Base-by-base conservation (phyloP, 2,329 filamentous ascomycete species). In the Fusarium torreyae region DNA sequence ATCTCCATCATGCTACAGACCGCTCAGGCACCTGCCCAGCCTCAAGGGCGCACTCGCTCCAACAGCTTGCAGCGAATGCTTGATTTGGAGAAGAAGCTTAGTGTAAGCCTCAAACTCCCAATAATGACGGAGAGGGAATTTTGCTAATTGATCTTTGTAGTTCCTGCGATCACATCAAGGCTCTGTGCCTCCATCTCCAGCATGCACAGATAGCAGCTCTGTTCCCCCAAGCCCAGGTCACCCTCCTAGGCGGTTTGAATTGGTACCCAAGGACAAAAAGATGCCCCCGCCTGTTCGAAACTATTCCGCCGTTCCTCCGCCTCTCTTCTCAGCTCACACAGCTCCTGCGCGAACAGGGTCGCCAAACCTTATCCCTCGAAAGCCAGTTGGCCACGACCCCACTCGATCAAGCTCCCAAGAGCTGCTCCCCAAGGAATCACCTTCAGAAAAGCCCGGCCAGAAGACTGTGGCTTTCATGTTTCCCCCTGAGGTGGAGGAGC, bases 11-110 rank as follows among this genome's bases (percentile, higher is more conserved):
- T 75, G 73, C 33, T 64, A 40, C 63, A 68, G 44, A 33, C 56
- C 39, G 53, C 54, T 48, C 65, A 66, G 26, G 36, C 58, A 17
- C 66, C 66, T 6, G 26, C 50, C 38, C 65, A 63, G 28, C 51
- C 66, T 11, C 63, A 72, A 44, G 64, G 58, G 66, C 72, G 71
- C 36, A 13, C 59, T 49, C 73, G 74, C 62, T 80, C 81, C 66
- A 83, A 83, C 74, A 87, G 83, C 76, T 83, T 89, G 68, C 82
- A 88, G 75, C 83, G 81, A 62, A 89, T 89, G 87, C 81, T 89
- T 49, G 86, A 89, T 70, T 77, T 89, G 52, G 88, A 89, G 74
- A 87, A 85, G 74, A 82, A 81, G 74, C 83, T 81, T 77, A 88
- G 87, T 85, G 88, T 89, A 81, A 80, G 81, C 74, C 45, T 45